A percentile compares a stretch with the other conserved stretches of the same genome.
Evolutionary conservation across 2,329 filamentous ascomycete species (phyloP).

Genomic region (Aulographum hederae): DNA sequence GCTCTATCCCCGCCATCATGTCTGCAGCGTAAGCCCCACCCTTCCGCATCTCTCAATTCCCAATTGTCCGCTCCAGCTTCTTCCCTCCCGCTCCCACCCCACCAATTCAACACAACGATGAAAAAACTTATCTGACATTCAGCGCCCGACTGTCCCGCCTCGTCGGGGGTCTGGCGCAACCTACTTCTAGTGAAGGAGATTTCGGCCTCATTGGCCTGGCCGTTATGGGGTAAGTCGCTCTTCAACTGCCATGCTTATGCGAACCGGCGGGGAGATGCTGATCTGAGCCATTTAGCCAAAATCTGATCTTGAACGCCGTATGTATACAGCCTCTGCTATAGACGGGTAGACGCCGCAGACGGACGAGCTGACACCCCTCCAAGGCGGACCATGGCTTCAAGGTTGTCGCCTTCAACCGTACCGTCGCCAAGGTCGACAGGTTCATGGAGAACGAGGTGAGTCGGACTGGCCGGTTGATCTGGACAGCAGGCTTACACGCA

Average conservation of each 20-base stretch:
- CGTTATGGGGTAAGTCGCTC: conserved; percentile 10
- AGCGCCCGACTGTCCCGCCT: conserved; percentile 1
- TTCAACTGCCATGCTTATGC: too few species aligned
- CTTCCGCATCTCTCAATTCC: too few species aligned
- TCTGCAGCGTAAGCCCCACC: too few species aligned
- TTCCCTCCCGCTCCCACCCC: too few species aligned
- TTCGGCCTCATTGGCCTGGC: conserved; percentile 36
- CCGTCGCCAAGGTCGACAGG: conserved; percentile 90
- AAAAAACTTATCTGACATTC: conserved; percentile 1
- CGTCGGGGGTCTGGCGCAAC: background rate
- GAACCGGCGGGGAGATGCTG: too few species aligned
- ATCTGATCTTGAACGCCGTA: conserved; percentile 33
- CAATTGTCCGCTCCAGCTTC: too few species aligned
- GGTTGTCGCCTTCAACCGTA: conserved; percentile 96
- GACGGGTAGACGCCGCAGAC: too few species aligned
- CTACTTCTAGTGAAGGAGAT: conserved; percentile 20
- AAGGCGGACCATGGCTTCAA: conserved; percentile 54
- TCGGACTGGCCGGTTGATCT: conserved; percentile 23
- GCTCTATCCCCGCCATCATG: too few species aligned
- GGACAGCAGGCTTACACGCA: conserved; percentile 6
- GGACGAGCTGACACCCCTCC: background rate
- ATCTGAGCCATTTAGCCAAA: too few species aligned
- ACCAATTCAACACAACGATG: too few species aligned
- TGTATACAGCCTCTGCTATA: background rate
- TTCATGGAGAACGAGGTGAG: conserved; percentile 53